Base-by-base conservation (phyloP, 139 green algal species). In the Picochlorum sp. region DNA sequence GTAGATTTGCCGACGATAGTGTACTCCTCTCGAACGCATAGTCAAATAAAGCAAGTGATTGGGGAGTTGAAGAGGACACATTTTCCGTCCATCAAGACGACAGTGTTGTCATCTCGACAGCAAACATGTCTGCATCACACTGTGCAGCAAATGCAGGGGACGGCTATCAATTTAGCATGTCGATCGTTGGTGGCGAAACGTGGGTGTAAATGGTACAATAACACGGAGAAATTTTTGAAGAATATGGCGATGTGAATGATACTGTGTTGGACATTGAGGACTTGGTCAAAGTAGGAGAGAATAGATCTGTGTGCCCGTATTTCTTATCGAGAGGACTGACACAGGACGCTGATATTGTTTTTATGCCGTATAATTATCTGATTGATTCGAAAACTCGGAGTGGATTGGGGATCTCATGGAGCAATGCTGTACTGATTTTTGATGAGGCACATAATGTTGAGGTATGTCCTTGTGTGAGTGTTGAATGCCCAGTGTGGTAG, bases 351-450 rank as follows among this genome's bases (percentile, higher is more conserved):
- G 88, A 98, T 50, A 72, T 98, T 10, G 59, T 97, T 4, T 95
- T 98, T 74, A 79, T 98, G 82, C 92, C 92, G 2, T 98, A 98
- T 83, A 95, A 96, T 73, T 98, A 97, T 78, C 72, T 98, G 15
- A 64, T 76, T 8, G 69, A 75, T 49, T 49, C 75, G 23, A 77
- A 73, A 63, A 87, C 63, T 6, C 68, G 88, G 34, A 75, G 70
- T 26, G 77, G 70, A 28, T 65, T 96, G 54, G 77, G 64, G 30
- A 71, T 95, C 14, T 66, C 74, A 47, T 92, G 83, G 90, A 44
- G 74, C 11, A 79, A 82, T 57, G 68, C 86, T 1, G 70, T 97
- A 0, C 66, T 98, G 45, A 94, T 98, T 34, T 91, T 98, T 63
- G 92, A 98, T 51, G 92, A 98, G 71, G 92, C 90, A 3, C 92